Percentiles rank a stretch among this genome's conserved stretches.
phyloP scores from a whole-genome alignment of 2,329 filamentous ascomycete species.

The Macrophomina phaseolina region DNA sequence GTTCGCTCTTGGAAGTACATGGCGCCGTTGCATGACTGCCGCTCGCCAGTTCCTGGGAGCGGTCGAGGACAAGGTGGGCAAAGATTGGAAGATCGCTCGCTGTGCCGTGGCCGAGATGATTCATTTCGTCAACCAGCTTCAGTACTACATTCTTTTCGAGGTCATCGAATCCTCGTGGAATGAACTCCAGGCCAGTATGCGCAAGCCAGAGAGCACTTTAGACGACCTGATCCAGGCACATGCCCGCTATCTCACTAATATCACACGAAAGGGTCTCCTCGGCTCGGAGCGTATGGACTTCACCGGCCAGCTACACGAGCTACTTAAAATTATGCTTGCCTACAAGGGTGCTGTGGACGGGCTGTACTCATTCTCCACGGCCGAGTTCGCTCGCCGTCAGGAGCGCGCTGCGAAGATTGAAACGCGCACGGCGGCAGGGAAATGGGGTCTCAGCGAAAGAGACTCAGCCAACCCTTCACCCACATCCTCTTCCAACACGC shows the following conservation, averaged over 20 bases:
- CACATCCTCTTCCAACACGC: conserved; percentile 32
- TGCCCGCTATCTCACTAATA: conserved; percentile 86
- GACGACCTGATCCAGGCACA: conserved; percentile 95
- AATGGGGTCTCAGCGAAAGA: conserved; percentile 67
- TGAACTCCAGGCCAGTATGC: conserved; percentile 81
- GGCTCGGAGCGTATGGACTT: conserved; percentile 76
- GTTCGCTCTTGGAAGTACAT: conserved; percentile 87
- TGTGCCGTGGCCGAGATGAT: conserved; percentile 97
- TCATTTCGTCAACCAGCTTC: conserved; percentile 94
- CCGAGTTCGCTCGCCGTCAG: conserved; percentile 91
- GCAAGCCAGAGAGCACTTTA: conserved; percentile 84
- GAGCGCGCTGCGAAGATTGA: conserved; percentile 78
- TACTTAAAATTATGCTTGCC: conserved; percentile 89
- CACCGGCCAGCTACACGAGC: conserved; percentile 87
- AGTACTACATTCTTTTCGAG: conserved; percentile 98
- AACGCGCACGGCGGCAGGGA: conserved; percentile 66
- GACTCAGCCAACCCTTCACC: conserved; percentile 42
- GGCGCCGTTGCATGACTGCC: conserved; percentile 95
- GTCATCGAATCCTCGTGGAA: conserved; percentile 98
- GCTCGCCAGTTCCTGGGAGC: conserved; percentile 86
- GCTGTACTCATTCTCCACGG: conserved; percentile 91
- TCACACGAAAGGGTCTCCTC: conserved; percentile 93
- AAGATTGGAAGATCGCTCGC: conserved; percentile 88
- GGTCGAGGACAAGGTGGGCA: conserved; percentile 71
- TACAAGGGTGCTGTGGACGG: conserved; percentile 95